These are phyloP conservation scores for Aspergillus fructus DNA, from an alignment of 2,329 filamentous ascomycete species.

Conservation along the genomic window DNA sequence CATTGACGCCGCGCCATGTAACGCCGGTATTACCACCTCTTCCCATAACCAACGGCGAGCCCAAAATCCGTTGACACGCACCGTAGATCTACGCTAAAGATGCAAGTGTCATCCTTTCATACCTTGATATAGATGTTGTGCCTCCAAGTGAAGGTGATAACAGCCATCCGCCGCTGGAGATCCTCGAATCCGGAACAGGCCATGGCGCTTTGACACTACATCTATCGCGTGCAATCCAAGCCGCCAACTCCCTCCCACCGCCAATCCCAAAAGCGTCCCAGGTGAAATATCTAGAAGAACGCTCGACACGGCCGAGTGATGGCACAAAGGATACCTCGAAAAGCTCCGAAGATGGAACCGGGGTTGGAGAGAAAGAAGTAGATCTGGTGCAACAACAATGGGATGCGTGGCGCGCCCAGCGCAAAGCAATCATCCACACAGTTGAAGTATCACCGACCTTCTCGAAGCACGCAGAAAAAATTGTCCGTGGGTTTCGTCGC, in stretches of 20 bases:
- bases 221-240: slow-evolving; percentile 73
- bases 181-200: slow-evolving; percentile 83
- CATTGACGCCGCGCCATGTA: slow-evolving; percentile 66
- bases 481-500: slow-evolving; percentile 65
- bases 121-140: slow-evolving; percentile 70
- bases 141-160: slow-evolving; percentile 31
- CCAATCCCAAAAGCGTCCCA: slow-evolving; percentile 38
- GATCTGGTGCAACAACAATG: slow-evolving; percentile 35
- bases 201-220: slow-evolving; percentile 77
- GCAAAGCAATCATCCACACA: slow-evolving; percentile 72
- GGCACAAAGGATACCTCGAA: slow-evolving; percentile 16
- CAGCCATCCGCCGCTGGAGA: slow-evolving; percentile 58
- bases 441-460: slow-evolving; percentile 65
- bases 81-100: slow-evolving; percentile 71
- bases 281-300: slow-evolving; percentile 29
- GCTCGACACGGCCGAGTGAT: slow-evolving; percentile 21
- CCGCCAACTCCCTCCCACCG: slow-evolving; percentile 61
- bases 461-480: slow-evolving; percentile 62
- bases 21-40: slow-evolving; percentile 59
- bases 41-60: not conserved
- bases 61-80: slow-evolving; percentile 5
- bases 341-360: not conserved
- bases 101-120: slow-evolving; percentile 70
- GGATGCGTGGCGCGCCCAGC: slow-evolving; percentile 49
- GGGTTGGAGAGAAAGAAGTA: slow-evolving; percentile 6